Base-by-base conservation (phyloP, 768 basidiomycete species). In the Cystobasidiopsis lactophilus region DNA sequence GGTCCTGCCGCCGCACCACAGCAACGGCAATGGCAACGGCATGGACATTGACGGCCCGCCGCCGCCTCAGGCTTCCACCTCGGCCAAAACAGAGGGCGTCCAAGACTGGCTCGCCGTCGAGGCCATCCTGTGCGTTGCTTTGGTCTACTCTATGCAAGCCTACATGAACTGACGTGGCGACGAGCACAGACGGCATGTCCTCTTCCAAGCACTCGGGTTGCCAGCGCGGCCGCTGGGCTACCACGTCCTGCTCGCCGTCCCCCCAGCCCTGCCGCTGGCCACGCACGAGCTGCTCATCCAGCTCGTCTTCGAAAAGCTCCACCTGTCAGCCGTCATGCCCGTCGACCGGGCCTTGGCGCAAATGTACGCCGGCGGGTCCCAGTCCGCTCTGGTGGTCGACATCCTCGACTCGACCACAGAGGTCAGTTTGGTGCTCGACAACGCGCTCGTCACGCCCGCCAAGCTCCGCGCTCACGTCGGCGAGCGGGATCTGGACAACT, bases 261-360 rank as follows among this genome's bases (percentile, higher is more conserved):
- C 73, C 3, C 67, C 78, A 0, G 75, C 76, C 29, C 73, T 83
- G 21, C 74, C 82, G 24, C 74, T 80, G 50, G 68, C 70, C 35
- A 72, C 75, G 9, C 75, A 80, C 65, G 82, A 88, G 63, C 73
- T 73, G 40, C 73, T 80, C 60, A 80, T 79, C 60, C 84, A 81
- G 62, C 72, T 83, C 37, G 84, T 89, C 68, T 93, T 93, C 60
- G 86, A 91, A 63, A 79, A 82, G 24, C 83, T 89, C 74, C 86
- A 88, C 63, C 79, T 81, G 26, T 79, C 88, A 9, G 82, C 78
- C 16, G 76, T 89, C 58, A 74, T 75, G 51, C 72, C 88, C 58
- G 70, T 86, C 47, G 80, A 88, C 52, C 81, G 85, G 0, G 80
- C 86, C 21, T 74, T 86, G 66, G 75, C 82, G 9, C 82, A 86